Conservation (phyloP, 2,329 filamentous ascomycete genomes). For the Penicillium oxalicum region DNA sequence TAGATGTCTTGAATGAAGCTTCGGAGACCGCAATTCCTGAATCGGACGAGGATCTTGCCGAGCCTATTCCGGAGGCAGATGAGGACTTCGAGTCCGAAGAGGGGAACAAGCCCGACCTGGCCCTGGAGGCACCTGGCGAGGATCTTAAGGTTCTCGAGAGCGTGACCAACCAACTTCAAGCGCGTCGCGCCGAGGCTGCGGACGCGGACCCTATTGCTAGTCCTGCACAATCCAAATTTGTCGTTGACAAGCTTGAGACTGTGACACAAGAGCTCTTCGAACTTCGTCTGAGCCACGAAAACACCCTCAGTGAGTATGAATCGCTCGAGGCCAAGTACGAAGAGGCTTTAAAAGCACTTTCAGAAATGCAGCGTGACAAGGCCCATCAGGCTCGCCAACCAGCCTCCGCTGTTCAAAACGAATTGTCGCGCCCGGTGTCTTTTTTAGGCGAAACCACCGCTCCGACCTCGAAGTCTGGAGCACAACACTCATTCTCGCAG, state of each 20-base stretch:
- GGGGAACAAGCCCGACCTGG: constrained; percentile 11
- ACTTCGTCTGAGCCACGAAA: constrained; percentile 83
- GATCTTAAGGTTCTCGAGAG: constrained; percentile 35
- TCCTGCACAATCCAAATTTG: constrained; percentile 74
- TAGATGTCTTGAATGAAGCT: constrained; percentile 41
- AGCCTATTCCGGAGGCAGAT: constrained; percentile 28
- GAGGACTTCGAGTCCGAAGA: constrained; percentile 17
- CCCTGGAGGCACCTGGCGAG: constrained; percentile 22
- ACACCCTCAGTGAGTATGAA: constrained; percentile 73
- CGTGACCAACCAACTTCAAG: constrained; percentile 25
- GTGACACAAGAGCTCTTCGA: constrained; percentile 89
- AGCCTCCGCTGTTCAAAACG: constrained; percentile 32
- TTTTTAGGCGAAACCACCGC: constrained; percentile 67
- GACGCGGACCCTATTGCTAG: constrained; percentile 53
- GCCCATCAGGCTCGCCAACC: constrained; percentile 72
- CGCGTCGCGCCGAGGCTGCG: constrained; percentile 17
- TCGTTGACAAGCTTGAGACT: constrained; percentile 85
- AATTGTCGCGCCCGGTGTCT: constrained; percentile 60
- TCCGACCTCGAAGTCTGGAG: constrained; percentile 63
- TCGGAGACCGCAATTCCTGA: constrained; percentile 42
- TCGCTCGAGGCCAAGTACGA: constrained; percentile 83
- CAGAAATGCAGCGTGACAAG: constrained; percentile 72
- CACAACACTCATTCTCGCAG: constrained; percentile 70
- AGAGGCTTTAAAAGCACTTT: constrained; percentile 72
- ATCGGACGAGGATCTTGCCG: constrained; percentile 37